Evolutionary conservation across 1,139 yeast species (phyloP), one percentile per base, ranked within the genome.

Genomic region (Eremothecium sinecaudum): DNA sequence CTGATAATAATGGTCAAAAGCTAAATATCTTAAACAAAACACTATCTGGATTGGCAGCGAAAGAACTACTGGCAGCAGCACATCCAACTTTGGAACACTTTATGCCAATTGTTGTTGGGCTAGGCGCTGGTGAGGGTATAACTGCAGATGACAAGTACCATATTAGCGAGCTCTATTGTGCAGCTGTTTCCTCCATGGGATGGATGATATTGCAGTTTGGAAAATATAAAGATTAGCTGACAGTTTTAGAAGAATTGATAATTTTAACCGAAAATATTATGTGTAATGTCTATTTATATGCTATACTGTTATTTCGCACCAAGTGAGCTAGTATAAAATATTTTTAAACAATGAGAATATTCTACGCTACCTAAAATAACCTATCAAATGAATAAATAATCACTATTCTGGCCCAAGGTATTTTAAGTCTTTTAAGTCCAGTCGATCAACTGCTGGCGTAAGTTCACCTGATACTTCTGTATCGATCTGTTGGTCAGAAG

Each of bases 1-100:
- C 48, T 35, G 39, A 59, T 30, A 42, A 55, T 14, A 44, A 52
- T 24, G 18, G 23, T 8, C 39, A 50, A 39, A 38, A 59, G 28
- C 40, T 64, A 39, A 47, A 54, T 23, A 45, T 53, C 33, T 52
- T 72, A 33, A 48, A 62, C 30, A 46, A 56, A 25, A 40, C 71
- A 33, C 51, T 66, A 37, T 33, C 48, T 13, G 49, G 56, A 12
- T 47, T 56, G 1, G 41, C 55, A 13, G 47, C 61, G 39, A 46
- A 42, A 3, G 47, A 52, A 10, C 55, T 78, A 18, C 61, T 75
- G 33, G 53, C 55, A 30, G 50, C 55, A 21, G 79, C 90, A 0
- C 92, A 81, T 55, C 92, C 92, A 5, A 72, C 84, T 0, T 61
- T 74, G 31, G 92, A 81, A 43, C 93, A 81, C 54, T 71, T 80